Base-by-base conservation (phyloP, 176 grass and related monocot genomes). In the Triticum aestivum region DNA sequence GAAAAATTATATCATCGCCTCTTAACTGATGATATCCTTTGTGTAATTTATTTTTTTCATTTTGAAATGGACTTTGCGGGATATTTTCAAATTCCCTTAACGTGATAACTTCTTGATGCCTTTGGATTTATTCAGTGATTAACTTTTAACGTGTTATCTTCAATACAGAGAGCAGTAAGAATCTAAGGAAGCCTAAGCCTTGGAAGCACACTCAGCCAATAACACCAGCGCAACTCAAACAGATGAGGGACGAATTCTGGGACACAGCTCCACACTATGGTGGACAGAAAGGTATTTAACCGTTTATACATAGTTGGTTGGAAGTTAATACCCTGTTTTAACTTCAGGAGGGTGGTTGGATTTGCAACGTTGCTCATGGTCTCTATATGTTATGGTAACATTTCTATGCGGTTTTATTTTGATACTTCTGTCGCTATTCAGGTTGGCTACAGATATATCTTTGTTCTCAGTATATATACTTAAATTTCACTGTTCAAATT, bases 201-300 rank as follows among this genome's bases (percentile, higher is more conserved):
- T 99, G 97, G 97, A 99, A 94, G 82, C 94, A 99, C 49, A 92
- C 80, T 65, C 86, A 96, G 41, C 74, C 92, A 61, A 90, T 99
- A 74, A 94, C 88, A 1, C 82, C 73, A 35, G 80, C 87, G 34
- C 85, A 96, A 18, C 85, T 99, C 14, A 88, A 75, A 67, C 89
- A 93, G 81, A 94, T 94, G 97, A 80, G 97, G 75, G 97, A 99
- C 65, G 97, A 99, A 85, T 99, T 99, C 85, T 99, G 97, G 97
- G 97, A 99, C 64, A 96, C 97, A 11, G 87, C 92, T 79, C 97
- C 97, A 4, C 97, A 96, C 68, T 99, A 99, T 83, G 94, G 97
- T 88, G 97, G 97, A 77, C 90, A 89, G 66, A 99, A 99, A 96
- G 97, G 97, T 94, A 68, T 44, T 83, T 69, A 82, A 29, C 32